Base-by-base conservation (phyloP, 306 rosid genomes). In the Coriaria nepalensis region DNA sequence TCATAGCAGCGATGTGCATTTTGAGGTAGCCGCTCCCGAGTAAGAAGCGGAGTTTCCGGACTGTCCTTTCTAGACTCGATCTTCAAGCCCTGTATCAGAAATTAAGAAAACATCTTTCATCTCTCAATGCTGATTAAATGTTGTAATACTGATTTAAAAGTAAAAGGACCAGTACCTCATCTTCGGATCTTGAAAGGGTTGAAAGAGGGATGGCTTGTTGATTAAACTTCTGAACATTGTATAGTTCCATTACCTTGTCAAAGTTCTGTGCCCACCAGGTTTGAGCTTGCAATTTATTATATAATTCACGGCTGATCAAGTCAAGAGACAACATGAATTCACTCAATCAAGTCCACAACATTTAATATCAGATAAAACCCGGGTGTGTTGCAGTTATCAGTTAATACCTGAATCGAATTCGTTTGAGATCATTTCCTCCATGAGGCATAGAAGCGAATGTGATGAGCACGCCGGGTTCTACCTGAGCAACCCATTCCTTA, bases 391-490 rank as follows among this genome's bases (percentile, higher is more conserved):
- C 29, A 20, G 29, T 20, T 42, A 42, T 4, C n/a, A 42, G 45
- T 10, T 42, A 57, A 64, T 79, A 90, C 98, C 98, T 85, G 83
- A 90, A 90, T 44, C 98, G 82, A 57, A 90, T 90, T 40, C 94
- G 51, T 76, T 90, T 90, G 63, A 90, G 85, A 75, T 90, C 94
- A 57, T 90, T 90, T 46, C 98, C 98, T 55, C 96, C 98, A 48
- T 71, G 78, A 37, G 95, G 81, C 73, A 90, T 62, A 20, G 98
- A 85, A 74, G 85, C 85, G 65, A 90, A 90, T 13, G 98, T 90
- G 55, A 90, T 90, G 13, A 90, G 80, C 76, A 90, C 96, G 56
- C 98, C 98, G 36, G 98, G 98, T 64, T 90, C 98, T 49, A 90
- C 95, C 47, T 90, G 98, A 36, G 95, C 95, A 45, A 85, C 74